phyloP scores from a whole-genome alignment of 352 stramenopile species.

The Phytophthora cactorum region DNA sequence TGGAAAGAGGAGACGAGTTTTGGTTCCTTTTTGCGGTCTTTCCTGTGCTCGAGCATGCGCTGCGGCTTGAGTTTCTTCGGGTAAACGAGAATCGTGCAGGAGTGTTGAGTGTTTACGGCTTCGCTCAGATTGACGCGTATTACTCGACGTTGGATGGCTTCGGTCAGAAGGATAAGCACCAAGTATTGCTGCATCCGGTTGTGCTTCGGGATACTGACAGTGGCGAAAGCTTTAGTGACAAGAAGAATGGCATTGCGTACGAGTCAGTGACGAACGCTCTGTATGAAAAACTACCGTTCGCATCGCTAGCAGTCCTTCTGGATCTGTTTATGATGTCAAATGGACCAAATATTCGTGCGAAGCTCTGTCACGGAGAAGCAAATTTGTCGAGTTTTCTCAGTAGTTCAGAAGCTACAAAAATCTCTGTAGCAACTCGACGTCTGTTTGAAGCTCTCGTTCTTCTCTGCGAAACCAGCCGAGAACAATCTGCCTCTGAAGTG shows the following conservation, averaged over 20 bases:
- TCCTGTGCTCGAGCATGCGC: slow-evolving; percentile 69
- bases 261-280: slow-evolving; percentile 42
- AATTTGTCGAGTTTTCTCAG: slow-evolving; percentile 39
- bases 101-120: slow-evolving; percentile 44
- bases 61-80: slow-evolving; percentile 64
- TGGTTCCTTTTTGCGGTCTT: slow-evolving; percentile 66
- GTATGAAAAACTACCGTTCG: slow-evolving; percentile 52
- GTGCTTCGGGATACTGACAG: slow-evolving; percentile 31
- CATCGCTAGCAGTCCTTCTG: slow-evolving; percentile 50
- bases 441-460: slow-evolving; percentile 45
- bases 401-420: not conserved
- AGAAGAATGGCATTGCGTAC: not conserved
- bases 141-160: slow-evolving; percentile 86
- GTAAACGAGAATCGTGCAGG: slow-evolving; percentile 40
- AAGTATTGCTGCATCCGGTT: slow-evolving; percentile 62
- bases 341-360: slow-evolving; percentile 71
- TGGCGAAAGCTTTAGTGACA: not conserved
- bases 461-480: slow-evolving; percentile 25
- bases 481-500: not conserved
- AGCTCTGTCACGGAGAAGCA: slow-evolving; percentile 75
- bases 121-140: slow-evolving; percentile 71
- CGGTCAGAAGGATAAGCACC: slow-evolving; percentile 76
- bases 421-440: slow-evolving; percentile 41
- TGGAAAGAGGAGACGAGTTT: slow-evolving; percentile 46
- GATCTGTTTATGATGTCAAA: slow-evolving; percentile 83